These are phyloP conservation scores for Chlorella sp. DNA, from an alignment of 139 green algal genomes.

Conservation along the genomic window DNA sequence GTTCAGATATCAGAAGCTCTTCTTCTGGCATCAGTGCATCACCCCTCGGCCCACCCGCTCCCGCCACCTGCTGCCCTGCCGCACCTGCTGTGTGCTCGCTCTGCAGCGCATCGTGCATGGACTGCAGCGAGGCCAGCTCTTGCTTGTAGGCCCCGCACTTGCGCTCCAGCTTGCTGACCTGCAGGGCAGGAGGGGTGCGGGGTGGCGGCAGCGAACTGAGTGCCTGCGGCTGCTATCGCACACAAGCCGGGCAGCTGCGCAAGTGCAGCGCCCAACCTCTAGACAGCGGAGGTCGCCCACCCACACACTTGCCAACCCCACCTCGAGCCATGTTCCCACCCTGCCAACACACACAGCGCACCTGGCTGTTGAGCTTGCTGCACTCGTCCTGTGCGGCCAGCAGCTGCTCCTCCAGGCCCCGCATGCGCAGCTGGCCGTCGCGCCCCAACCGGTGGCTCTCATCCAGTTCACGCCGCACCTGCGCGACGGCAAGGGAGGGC, in stretches of 20 bases:
- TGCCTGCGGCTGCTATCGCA: background rate
- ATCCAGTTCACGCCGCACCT: background rate
- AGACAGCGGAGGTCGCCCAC: background rate
- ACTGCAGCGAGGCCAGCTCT: conserved; percentile 20
- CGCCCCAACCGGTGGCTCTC: background rate
- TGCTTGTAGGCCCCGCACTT: background rate
- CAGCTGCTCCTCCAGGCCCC: conserved; percentile 30
- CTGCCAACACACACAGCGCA: background rate
- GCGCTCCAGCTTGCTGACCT: conserved; percentile 20
- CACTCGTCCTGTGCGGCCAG: conserved; percentile 23
- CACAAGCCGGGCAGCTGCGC: background rate
- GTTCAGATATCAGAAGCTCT: background rate
- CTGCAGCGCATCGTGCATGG: conserved; percentile 29
- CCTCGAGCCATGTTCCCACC: background rate
- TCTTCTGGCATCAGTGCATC: no score
- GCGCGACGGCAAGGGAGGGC: no score
- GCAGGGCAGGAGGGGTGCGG: background rate
- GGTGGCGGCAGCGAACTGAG: background rate
- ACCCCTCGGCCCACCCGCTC: background rate
- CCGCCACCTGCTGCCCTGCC: background rate
- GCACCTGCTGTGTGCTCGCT: conserved; percentile 33
- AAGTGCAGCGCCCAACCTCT: background rate
- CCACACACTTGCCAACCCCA: background rate
- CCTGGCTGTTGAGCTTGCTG: conserved; percentile 31
- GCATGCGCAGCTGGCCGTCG: conserved; percentile 8